These are phyloP conservation scores for Schwanniomyces occidentalis DNA, from an alignment of 805 yeast genomes.

Conservation along the genomic window DNA sequence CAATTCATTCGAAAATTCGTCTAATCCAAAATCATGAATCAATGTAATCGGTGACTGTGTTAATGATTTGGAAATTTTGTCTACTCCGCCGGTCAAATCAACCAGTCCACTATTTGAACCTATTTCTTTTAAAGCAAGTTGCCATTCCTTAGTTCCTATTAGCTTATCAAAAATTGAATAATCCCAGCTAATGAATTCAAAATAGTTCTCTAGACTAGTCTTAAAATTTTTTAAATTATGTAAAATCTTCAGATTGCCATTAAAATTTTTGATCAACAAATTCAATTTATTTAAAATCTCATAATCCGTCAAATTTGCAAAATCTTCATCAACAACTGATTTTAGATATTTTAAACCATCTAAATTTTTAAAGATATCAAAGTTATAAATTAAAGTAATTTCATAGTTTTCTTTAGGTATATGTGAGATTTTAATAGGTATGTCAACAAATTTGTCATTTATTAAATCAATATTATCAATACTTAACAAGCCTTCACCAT, in stretches of 20 bases:
- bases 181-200: conserved; percentile 9
- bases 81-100: conserved; percentile 1
- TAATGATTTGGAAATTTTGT: too few species aligned
- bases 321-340: conserved; percentile 9
- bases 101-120: neutral
- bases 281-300: conserved; percentile 16
- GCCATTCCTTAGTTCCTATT: conserved; percentile 1
- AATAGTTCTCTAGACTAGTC: neutral
- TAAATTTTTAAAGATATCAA: conserved; percentile 15
- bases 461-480: neutral
- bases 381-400: conserved; percentile 16
- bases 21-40: too few species aligned
- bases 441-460: conserved; percentile 2
- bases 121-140: neutral
- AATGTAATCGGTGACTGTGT: too few species aligned
- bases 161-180: conserved; percentile 8
- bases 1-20: conserved; percentile 2
- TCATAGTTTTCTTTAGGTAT: conserved; percentile 19
- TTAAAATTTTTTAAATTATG: conserved; percentile 3
- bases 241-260: conserved; percentile 4
- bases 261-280: conserved; percentile 6
- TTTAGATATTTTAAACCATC: conserved; percentile 16
- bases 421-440: conserved; percentile 12
- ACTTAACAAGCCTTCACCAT: conserved; percentile 4
- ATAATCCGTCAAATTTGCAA: conserved; percentile 7